These are phyloP conservation scores for Lactarius evosmus DNA, from an alignment of 768 basidiomycete species.

Conservation along the genomic window DNA sequence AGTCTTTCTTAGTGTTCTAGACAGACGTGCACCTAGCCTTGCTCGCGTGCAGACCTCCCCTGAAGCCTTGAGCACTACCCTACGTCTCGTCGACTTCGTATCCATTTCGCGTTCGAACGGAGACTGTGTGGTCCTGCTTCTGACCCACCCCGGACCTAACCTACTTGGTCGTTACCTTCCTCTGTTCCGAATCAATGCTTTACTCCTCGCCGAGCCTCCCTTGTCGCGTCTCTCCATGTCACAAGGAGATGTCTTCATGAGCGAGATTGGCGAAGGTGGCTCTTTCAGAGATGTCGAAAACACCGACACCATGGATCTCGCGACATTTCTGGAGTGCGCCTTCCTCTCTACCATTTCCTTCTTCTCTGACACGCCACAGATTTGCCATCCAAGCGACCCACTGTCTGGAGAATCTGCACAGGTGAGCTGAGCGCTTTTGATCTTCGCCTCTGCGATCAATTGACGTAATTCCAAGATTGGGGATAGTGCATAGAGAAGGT, in stretches of 20 bases:
- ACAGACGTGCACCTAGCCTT: conserved; percentile 39
- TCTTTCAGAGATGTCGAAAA: conserved; percentile 52
- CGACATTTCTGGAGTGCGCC: conserved; percentile 69
- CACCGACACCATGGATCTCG: conserved; percentile 72
- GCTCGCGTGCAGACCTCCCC: conserved; percentile 46
- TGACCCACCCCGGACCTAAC: conserved; percentile 68
- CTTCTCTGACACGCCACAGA: conserved; percentile 36
- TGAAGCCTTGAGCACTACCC: conserved; percentile 51
- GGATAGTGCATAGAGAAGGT: conserved; percentile 70
- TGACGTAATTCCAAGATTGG: conserved; percentile 39
- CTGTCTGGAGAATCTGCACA: conserved; percentile 66
- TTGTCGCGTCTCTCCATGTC: conserved; percentile 42
- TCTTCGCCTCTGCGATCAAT: conserved; percentile 14
- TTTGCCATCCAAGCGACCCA: conserved; percentile 75
- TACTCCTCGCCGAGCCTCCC: conserved; percentile 55
- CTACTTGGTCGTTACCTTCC: conserved; percentile 69
- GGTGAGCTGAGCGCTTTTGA: conserved; percentile 35
- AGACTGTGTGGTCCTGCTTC: conserved; percentile 66
- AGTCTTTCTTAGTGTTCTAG: neutral
- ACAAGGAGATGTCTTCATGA: conserved; percentile 52
- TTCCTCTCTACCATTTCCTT: conserved; percentile 11
- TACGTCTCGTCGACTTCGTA: conserved; percentile 62
- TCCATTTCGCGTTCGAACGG: conserved; percentile 63
- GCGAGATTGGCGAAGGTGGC: conserved; percentile 45
- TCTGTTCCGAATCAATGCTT: conserved; percentile 59